phyloP scores from a whole-genome alignment of 1,284 basidiomycete species.

The Pisolithus thermaeus region DNA sequence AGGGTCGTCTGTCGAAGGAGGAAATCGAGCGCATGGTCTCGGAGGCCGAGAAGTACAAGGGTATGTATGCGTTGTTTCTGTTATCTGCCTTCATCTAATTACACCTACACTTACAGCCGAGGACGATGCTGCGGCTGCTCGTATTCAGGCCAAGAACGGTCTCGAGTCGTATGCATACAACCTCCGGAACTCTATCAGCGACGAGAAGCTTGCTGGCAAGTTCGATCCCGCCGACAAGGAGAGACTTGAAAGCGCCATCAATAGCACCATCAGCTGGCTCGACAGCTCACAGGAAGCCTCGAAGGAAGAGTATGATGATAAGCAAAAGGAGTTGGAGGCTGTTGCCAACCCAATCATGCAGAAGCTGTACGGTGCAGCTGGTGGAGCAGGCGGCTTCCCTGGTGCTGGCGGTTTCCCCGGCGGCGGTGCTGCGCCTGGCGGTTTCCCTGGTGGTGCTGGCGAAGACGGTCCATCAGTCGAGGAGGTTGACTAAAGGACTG shows the following conservation, averaged over 20 bases:
- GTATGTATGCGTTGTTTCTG: slow-evolving; percentile 31
- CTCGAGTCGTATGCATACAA: slow-evolving; percentile 96
- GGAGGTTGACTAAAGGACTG: slow-evolving; percentile 66
- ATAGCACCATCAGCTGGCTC: slow-evolving; percentile 86
- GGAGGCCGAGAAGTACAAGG: slow-evolving; percentile 92
- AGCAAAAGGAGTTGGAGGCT: slow-evolving; percentile 93
- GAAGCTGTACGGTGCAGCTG: slow-evolving; percentile 80
- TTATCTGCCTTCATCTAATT: slow-evolving; percentile 16
- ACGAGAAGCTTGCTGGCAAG: slow-evolving; percentile 85
- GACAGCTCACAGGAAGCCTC: slow-evolving; percentile 86
- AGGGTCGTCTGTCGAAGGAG: slow-evolving; percentile 97
- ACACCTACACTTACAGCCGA: slow-evolving; percentile 45
- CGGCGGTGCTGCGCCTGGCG: slow-evolving; percentile 49
- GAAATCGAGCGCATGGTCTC: slow-evolving; percentile 97
- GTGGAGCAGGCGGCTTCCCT: slow-evolving; percentile 49
- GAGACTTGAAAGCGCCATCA: slow-evolving; percentile 79
- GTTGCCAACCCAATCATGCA: slow-evolving; percentile 94
- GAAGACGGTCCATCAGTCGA: slow-evolving; percentile 86
- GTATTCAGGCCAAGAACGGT: slow-evolving; percentile 83
- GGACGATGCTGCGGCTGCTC: slow-evolving; percentile 77
- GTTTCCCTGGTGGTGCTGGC: slow-evolving; percentile 46
- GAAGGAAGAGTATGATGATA: slow-evolving; percentile 94
- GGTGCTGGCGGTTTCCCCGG: slow-evolving; percentile 49
- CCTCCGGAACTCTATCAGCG: slow-evolving; percentile 85
- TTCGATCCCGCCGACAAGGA: slow-evolving; percentile 86